Conservation (phyloP, 148 eudicot genomes). For the Gaultheria prostrata region DNA sequence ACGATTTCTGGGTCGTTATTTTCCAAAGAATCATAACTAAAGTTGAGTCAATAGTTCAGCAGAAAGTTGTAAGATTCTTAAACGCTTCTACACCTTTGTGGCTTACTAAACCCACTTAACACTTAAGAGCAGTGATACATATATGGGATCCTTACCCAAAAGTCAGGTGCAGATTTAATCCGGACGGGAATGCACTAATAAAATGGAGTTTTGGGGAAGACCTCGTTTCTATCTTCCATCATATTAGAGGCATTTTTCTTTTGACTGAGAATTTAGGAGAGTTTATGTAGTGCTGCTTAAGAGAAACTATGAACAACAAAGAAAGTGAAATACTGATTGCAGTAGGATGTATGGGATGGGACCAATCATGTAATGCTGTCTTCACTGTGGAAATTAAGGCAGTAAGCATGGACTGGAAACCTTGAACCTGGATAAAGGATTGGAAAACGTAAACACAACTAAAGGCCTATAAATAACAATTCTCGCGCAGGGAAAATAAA, state of each 20-base stretch:
- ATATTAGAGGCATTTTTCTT: not conserved
- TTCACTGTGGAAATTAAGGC: not conserved
- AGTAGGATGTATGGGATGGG: not conserved
- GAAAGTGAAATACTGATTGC: not conserved
- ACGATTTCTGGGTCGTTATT: not conserved
- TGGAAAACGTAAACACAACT: not conserved
- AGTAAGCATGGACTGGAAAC: not conserved
- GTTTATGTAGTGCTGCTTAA: not conserved
- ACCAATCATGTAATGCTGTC: not conserved
- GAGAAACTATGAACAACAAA: not conserved
- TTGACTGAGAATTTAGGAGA: not conserved
- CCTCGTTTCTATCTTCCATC: not conserved
- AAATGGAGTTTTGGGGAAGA: not conserved
- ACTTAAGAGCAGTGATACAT: not conserved
- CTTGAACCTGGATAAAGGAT: not conserved
- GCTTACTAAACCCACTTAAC: not conserved
- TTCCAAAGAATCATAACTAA: not conserved
- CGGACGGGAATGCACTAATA: not conserved
- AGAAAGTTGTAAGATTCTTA: not conserved
- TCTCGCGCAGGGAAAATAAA: not conserved
- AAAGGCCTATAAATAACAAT: not conserved
- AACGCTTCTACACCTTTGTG: not conserved
- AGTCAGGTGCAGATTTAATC: not conserved
- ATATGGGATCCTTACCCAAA: not conserved
- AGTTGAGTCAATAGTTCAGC: not conserved